Base-by-base conservation (phyloP, 768 basidiomycete species). In the Leccinum incarnatum region DNA sequence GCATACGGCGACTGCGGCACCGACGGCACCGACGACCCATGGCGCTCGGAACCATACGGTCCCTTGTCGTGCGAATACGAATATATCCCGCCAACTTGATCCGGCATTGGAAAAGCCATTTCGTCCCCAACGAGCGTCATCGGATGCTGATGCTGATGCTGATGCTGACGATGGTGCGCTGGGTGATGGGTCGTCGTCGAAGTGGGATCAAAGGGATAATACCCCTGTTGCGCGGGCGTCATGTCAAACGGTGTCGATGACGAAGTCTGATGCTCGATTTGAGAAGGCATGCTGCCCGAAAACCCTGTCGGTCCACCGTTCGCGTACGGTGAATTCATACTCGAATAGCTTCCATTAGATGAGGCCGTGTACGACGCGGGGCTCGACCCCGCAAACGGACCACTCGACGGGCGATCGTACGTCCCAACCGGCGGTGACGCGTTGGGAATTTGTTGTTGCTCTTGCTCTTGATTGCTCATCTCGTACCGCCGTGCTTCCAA, bases 351-450 rank as follows among this genome's bases (percentile, higher is more conserved):
- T 7, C 65, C 66, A 29, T 12, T 72, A 15, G 68, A 70, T 8
- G 66, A 57, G 42, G 42, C 42, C 0, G 63, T 58, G 14, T 67
- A 70, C 19, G 68, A 70, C 17, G 59, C 60, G n/a, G 69, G 69
- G 36, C 67, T 71, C 19, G 68, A 64, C 7, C 51, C 60, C 17
- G 58, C 7, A 29, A 59, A 69, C 10, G 69, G 37, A 9, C 50
- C 50, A 15, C 62, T 65, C 6, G 68, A 71, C 12, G 62, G 60
- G 8, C 65, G 71, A 51, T 71, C 70, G 50, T 63, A 68, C n/a
- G 59, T 34, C 12, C 62, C 12, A 12, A 54, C 53, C 0, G 47
- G 47, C 15, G 47, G 14, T 10, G 60, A 29, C 11, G 59, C 32
- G 51, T 64, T 67, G 52, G 53, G 10, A 11, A 59, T 51, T n/a